phyloP scores from a whole-genome alignment of 805 yeast species.

The Spathaspora arborariae region DNA sequence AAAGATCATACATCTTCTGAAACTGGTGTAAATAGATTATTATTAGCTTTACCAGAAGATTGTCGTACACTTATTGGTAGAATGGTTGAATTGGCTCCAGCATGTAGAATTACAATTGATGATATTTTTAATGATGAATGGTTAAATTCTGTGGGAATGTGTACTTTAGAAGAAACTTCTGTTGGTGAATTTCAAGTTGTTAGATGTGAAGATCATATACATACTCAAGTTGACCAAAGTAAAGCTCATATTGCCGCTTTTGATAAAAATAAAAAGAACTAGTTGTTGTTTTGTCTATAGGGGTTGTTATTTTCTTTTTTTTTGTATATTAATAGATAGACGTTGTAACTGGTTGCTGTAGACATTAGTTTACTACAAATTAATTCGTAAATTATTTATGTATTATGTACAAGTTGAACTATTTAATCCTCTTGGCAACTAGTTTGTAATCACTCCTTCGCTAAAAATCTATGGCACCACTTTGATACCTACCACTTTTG shows the following conservation, averaged over 20 bases:
- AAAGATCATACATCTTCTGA: constrained; percentile 61
- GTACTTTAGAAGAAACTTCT: constrained; percentile 51
- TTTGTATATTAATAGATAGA: too few species aligned
- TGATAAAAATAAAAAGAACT: constrained; percentile 73
- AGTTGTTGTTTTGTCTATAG: too few species aligned
- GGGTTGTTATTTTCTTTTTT: too few species aligned
- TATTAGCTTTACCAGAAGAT: constrained; percentile 68
- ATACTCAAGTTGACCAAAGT: constrained; percentile 85
- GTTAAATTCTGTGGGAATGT: constrained; percentile 62
- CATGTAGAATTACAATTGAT: constrained; percentile 77
- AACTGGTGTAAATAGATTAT: constrained; percentile 68
- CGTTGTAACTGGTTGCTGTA: neutral
- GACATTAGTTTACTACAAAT: neutral
- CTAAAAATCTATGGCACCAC: constrained; percentile 42
- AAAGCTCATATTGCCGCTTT: constrained; percentile 94
- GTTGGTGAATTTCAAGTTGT: constrained; percentile 32
- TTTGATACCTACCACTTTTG: constrained; percentile 82
- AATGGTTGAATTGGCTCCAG: constrained; percentile 84
- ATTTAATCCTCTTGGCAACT: neutral
- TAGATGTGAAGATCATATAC: constrained; percentile 63
- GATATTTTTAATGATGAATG: constrained; percentile 73
- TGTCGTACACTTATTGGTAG: constrained; percentile 62
- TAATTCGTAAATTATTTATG: neutral
- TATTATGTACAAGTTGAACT: neutral
- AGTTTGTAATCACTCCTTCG: too few species aligned